Evolutionary conservation across 176 grass and related monocot species (phyloP).

Genomic region (sorghum (Sorghum bicolor)): Sorghum_bicolor_NCBIv3 NC_012874.2:4660001-4660500

Average conservation of each 20-base stretch:
- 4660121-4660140: slow-evolving; percentile 79
- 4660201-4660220: slow-evolving; percentile 61
- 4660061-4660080: not conserved
- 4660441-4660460: not conserved
- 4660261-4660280: slow-evolving; percentile 94
- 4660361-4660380: slow-evolving; percentile 85
- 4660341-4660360: slow-evolving; percentile 91
- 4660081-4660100: not conserved
- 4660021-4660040: slow-evolving; percentile 65
- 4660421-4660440: slow-evolving; percentile 7
- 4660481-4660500: slow-evolving; percentile 97
- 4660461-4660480: slow-evolving; percentile 40
- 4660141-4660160: slow-evolving; percentile 96
- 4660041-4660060: slow-evolving; percentile 31
- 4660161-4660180: slow-evolving; percentile 88
- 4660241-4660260: slow-evolving; percentile 70
- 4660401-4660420: slow-evolving; percentile 13
- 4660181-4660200: slow-evolving; percentile 75
- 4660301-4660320: slow-evolving; percentile 79
- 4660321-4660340: slow-evolving; percentile 83
- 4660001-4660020: slow-evolving; percentile 71
- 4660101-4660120: not conserved
- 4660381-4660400: slow-evolving; percentile 41
- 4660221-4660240: slow-evolving; percentile 59
- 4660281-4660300: slow-evolving; percentile 84